These are phyloP conservation scores for Thozetella sp. DNA, from an alignment of 495 filamentous ascomycete genomes.

Conservation along the genomic window DNA sequence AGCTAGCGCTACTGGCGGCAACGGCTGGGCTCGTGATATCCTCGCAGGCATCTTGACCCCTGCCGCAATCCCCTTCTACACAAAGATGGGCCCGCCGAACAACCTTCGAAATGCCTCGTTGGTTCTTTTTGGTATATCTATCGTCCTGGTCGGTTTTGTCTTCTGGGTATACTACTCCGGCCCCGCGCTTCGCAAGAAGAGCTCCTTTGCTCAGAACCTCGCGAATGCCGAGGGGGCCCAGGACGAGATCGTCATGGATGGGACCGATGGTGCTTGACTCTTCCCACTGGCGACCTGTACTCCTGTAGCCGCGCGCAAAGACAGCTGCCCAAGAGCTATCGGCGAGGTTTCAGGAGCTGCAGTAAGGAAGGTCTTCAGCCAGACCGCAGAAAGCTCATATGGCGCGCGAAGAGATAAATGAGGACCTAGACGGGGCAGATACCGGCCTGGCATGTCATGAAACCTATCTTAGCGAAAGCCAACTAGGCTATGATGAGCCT, in stretches of 20 bases:
- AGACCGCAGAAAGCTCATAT: no score
- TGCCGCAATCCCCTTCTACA: constrained; percentile 71
- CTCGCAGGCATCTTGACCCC: constrained; percentile 79
- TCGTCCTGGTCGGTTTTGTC: constrained; percentile 56
- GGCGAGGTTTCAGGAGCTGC: no score
- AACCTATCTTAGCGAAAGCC: no score
- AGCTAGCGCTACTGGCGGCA: constrained; percentile 76
- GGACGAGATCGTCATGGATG: neutral
- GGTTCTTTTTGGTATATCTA: constrained; percentile 37
- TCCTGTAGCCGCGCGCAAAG: no score
- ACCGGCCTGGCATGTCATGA: no score
- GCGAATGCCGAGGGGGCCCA: constrained; percentile 50
- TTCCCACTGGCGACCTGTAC: no score
- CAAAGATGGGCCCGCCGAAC: constrained; percentile 56
- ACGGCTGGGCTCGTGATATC: constrained; percentile 75
- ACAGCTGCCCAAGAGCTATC: no score
- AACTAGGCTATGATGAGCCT: no score
- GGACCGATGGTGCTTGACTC: no score
- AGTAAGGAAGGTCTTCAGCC: no score
- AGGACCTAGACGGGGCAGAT: no score
- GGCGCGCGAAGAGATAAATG: no score
- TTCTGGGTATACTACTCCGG: constrained; percentile 81
- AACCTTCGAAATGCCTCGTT: constrained; percentile 71
- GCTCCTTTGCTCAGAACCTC: constrained; percentile 75
- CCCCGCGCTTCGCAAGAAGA: constrained; percentile 65